Base-by-base conservation (phyloP, 2,329 filamentous ascomycete species). In the Falciphora oryzae region DNA sequence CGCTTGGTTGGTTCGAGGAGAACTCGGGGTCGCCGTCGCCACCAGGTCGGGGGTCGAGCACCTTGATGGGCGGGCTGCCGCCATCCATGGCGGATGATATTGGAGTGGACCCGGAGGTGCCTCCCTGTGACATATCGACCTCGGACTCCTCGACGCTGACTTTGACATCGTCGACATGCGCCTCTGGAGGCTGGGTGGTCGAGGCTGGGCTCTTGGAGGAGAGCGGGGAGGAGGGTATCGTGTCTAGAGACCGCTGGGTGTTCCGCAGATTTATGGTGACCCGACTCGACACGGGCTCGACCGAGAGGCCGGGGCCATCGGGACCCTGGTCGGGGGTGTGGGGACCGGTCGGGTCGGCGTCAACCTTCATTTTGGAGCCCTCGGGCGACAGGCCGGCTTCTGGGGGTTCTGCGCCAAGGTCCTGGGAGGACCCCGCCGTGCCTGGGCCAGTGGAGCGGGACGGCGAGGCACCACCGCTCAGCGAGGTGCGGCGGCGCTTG, bases 401-500 rank as follows among this genome's bases (percentile, higher is more conserved):
- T 59, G 58, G 35, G 57, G 8, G 25, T n/a, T 53, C 44, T 28
- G 62, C 32, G 16, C 57, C 62, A 18, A 59, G 57, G 57, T 35
- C 62, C 56, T n/a, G 31, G n/a, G 32, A 58, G 57, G 62, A 59
- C 25, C 53, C 56, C 29, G 57, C 62, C n/a, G 56, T 59, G 35
- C 32, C 56, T 25, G 53, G 56, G 50, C 62, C 53, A 56, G 28
- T 58, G 27, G 85, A 86, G 66, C 76, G 76, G 70, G 82, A 83
- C 66, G 81, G 79, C 31, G 85, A 87, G 65, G 66, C 70, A 61
- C 77, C 62, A 44, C 62, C 80, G 65, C 81, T 81, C 63, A 80
- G 76, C 18, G 85, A 88, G 35, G 85, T 86, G 69, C 86, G 83
- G 67, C 84, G 85, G 63, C 86, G 84, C 74, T 89, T 89, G 68